Evolutionary conservation across 192 early-diverging fungal species (phyloP).

Genomic region (Podila clonocystis): DNA sequence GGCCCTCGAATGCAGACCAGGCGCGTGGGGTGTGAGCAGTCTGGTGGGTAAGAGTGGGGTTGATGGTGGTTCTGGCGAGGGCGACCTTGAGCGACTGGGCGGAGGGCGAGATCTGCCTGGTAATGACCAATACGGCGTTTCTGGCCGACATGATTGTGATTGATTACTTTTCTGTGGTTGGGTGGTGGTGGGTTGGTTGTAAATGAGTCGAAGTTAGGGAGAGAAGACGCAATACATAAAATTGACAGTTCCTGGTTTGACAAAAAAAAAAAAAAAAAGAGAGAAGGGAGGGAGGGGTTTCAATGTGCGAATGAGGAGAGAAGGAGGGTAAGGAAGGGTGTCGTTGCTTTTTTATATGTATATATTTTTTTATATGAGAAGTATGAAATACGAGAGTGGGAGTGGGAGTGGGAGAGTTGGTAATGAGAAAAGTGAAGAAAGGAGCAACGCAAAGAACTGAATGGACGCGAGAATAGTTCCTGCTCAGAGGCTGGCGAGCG

Average conservation of each 20-base stretch:
- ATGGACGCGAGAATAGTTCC: not conserved
- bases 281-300: not conserved
- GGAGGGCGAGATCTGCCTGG: conserved; percentile 41
- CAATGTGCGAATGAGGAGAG: not conserved
- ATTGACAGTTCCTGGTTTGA: not conserved
- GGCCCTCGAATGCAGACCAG: conserved; percentile 42
- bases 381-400: not conserved
- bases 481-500: not conserved
- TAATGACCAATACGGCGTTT: conserved; percentile 50
- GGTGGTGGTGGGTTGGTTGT: not conserved
- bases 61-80: conserved; percentile 38
- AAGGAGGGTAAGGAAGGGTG: not conserved
- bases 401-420: not conserved
- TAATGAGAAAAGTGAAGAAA: not conserved
- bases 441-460: not conserved
- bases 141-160: conserved; percentile 24
- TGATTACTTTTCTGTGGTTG: not conserved
- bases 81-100: conserved; percentile 40
- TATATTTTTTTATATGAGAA: too few relatives aligned
- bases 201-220: not conserved
- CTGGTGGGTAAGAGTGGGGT: conserved; percentile 38
- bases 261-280: too few relatives aligned
- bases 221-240: not conserved
- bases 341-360: not conserved
- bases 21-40: conserved; percentile 19